These are phyloP conservation scores for Suhomyces pyralidae DNA, from an alignment of 805 yeast genomes.

Conservation along the genomic window DNA sequence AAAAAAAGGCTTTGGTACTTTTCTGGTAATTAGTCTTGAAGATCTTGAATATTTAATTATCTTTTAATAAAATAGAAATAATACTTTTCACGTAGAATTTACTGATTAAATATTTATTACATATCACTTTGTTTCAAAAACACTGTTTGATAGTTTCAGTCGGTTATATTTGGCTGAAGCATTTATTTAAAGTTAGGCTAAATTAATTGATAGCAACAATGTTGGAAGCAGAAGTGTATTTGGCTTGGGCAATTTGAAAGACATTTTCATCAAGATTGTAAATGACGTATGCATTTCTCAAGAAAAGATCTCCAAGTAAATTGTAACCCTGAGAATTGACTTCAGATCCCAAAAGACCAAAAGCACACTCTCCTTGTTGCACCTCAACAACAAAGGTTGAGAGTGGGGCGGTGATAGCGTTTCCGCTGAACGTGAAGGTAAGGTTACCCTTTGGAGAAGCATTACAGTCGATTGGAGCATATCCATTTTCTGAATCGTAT, in stretches of 20 bases:
- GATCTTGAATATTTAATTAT: no score
- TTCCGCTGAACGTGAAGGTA: conserved; percentile 6
- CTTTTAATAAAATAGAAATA: no score
- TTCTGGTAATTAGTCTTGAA: no score
- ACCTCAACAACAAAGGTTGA: conserved; percentile 1
- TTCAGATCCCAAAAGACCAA: background rate
- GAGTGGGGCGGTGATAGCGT: conserved; percentile 5
- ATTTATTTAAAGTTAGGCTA: background rate
- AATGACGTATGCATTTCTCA: conserved; percentile 62
- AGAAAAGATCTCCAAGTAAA: conserved; percentile 62
- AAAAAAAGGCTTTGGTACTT: no score
- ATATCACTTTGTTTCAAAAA: no score
- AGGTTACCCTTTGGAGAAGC: conserved; percentile 3
- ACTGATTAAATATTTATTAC: no score
- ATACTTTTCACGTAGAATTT: no score
- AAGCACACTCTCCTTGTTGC: background rate
- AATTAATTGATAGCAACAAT: conserved; percentile 3
- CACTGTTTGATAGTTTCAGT: no score
- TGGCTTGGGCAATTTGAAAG: conserved; percentile 45
- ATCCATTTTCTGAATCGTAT: background rate
- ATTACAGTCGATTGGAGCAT: background rate
- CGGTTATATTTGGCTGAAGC: background rate
- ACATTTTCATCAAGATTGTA: conserved; percentile 55
- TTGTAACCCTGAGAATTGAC: background rate
- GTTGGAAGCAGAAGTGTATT: conserved; percentile 16